Percentiles rank a stretch among this genome's conserved stretches.
Evolutionary conservation across 768 basidiomycete species (phyloP).

Genomic region (Rhodotorula toruloides): DNA sequence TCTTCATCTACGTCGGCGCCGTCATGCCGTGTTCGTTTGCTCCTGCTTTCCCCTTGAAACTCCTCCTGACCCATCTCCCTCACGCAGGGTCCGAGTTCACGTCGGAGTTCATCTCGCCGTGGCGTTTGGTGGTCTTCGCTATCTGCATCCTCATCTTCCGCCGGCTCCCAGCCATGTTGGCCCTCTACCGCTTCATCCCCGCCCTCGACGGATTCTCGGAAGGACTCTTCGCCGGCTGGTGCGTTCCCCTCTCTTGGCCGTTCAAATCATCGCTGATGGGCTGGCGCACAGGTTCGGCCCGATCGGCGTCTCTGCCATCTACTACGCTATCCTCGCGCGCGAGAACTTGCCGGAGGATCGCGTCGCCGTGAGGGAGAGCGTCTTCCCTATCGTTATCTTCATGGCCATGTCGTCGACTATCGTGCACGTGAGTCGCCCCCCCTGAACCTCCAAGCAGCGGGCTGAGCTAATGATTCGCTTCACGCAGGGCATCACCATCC

Average conservation of each 20-base stretch:
- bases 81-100: conserved; percentile 42
- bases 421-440: conserved; percentile 42
- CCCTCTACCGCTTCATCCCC: conserved; percentile 44
- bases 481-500: conserved; percentile 46
- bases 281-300: conserved; percentile 30
- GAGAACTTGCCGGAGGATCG: conserved; percentile 46
- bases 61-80: conserved; percentile 33
- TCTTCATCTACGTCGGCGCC: conserved; percentile 49
- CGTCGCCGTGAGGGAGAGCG: conserved; percentile 41
- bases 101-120: conserved; percentile 42
- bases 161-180: conserved; percentile 48
- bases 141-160: conserved; percentile 47
- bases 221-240: conserved; percentile 48
- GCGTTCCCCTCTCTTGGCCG: conserved; percentile 19
- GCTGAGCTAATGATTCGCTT: conserved; percentile 53
- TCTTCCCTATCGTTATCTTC: conserved; percentile 48
- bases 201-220: conserved; percentile 44
- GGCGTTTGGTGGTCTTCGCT: conserved; percentile 48
- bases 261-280: not conserved
- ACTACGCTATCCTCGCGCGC: conserved; percentile 48
- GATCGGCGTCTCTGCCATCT: conserved; percentile 33
- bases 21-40: conserved; percentile 45
- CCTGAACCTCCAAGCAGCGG: conserved; percentile 20
- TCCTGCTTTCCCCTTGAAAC: not conserved
- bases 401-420: conserved; percentile 47